Evolutionary conservation across 1,284 basidiomycete species (phyloP).

Genomic region (Sanghuangporus sanghuang): DNA sequence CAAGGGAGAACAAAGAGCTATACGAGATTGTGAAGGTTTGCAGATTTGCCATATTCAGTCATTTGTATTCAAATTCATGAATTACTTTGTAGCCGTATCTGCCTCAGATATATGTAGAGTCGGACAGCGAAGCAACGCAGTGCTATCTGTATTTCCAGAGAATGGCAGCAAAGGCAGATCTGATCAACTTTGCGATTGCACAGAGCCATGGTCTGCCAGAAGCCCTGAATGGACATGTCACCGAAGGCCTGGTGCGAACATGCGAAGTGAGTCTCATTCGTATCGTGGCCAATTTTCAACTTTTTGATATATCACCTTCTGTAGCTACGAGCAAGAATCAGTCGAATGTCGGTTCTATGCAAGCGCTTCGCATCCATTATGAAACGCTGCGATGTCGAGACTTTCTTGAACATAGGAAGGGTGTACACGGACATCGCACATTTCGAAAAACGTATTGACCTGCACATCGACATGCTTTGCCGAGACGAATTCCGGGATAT

Average conservation of each 20-base stretch:
- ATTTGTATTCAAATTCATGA: neutral
- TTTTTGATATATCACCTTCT: neutral
- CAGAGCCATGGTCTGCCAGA: constrained; percentile 81
- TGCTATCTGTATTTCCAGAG: constrained; percentile 91
- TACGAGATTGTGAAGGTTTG: constrained; percentile 63
- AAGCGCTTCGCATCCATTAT: constrained; percentile 84
- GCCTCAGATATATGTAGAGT: constrained; percentile 80
- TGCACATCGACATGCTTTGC: constrained; percentile 80
- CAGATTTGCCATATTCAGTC: neutral
- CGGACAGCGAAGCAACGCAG: constrained; percentile 80
- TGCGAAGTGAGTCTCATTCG: constrained; percentile 64
- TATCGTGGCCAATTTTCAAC: neutral
- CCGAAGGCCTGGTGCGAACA: constrained; percentile 80
- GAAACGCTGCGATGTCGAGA: constrained; percentile 71
- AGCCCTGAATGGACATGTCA: constrained; percentile 71
- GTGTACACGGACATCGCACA: constrained; percentile 81
- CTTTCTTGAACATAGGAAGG: constrained; percentile 81
- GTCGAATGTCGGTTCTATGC: constrained; percentile 75
- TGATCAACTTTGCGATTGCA: constrained; percentile 77
- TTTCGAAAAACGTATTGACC: constrained; percentile 88
- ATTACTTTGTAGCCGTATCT: constrained; percentile 62
- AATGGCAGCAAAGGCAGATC: constrained; percentile 76
- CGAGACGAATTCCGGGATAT: constrained; percentile 88
- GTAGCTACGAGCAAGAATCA: constrained; percentile 78
- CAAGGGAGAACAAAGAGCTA: constrained; percentile 74